Conservation (phyloP, 192 early-diverging fungal genomes). For the Diversispora eburnea region DNA sequence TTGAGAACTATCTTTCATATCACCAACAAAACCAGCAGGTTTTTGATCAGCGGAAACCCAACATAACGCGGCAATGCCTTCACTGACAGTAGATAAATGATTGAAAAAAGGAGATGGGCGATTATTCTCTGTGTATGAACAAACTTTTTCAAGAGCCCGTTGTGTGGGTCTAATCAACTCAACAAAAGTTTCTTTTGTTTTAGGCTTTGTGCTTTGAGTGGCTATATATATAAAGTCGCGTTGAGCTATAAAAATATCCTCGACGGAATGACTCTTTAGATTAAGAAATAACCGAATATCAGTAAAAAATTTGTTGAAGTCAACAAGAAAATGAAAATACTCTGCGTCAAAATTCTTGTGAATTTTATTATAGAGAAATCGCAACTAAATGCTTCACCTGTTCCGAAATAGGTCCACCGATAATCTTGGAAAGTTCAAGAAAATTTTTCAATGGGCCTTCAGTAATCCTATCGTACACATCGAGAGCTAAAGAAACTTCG, state of each 20-base stretch:
- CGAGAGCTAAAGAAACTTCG: slow-evolving; percentile 44
- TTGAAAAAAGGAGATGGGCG: slow-evolving; percentile 69
- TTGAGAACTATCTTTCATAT: slow-evolving; percentile 88
- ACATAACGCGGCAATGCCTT: slow-evolving; percentile 86
- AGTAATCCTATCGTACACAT: slow-evolving; percentile 53
- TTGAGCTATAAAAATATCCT: slow-evolving; percentile 64
- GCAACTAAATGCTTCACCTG: slow-evolving; percentile 47
- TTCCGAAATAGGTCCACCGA: slow-evolving; percentile 54
- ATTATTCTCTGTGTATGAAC: slow-evolving; percentile 74
- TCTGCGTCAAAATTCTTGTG: slow-evolving; percentile 56
- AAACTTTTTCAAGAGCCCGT: slow-evolving; percentile 58
- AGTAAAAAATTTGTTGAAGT: background rate
- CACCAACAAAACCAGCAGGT: slow-evolving; percentile 81
- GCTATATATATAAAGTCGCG: slow-evolving; percentile 74
- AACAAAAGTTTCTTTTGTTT: slow-evolving; percentile 52
- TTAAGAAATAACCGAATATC: background rate
- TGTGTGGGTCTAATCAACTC: slow-evolving; percentile 69
- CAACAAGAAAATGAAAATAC: slow-evolving; percentile 24
- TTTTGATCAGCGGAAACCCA: slow-evolving; percentile 90
- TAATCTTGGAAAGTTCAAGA: slow-evolving; percentile 42
- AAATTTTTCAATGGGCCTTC: slow-evolving; percentile 45
- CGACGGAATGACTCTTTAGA: slow-evolving; percentile 54
- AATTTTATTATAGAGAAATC: slow-evolving; percentile 5
- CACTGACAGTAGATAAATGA: slow-evolving; percentile 81
- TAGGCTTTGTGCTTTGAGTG: slow-evolving; percentile 71